Conservation (phyloP, 768 basidiomycete species). For the Phaeotremella fagi region DNA sequence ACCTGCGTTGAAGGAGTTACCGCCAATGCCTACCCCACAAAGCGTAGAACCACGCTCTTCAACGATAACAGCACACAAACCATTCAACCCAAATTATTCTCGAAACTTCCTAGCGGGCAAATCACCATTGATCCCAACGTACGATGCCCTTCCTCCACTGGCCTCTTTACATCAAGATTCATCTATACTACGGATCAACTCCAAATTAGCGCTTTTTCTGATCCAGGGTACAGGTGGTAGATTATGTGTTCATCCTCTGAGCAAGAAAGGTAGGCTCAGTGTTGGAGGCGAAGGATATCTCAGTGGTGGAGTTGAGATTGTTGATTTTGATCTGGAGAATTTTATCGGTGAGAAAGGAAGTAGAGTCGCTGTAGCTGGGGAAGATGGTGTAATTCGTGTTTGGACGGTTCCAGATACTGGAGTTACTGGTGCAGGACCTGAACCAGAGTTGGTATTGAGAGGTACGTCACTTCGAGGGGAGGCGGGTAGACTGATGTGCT, state of each 20-base stretch:
- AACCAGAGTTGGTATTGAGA: constrained; percentile 28
- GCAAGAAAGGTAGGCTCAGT: constrained; percentile 44
- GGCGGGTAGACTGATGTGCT: not conserved
- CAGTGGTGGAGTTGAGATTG: constrained; percentile 40
- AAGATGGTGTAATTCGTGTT: constrained; percentile 45
- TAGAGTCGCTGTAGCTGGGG: constrained; percentile 41
- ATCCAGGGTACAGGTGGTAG: constrained; percentile 49
- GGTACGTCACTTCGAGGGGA: constrained; percentile 26
- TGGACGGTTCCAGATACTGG: constrained; percentile 35
- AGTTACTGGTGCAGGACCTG: constrained; percentile 26
- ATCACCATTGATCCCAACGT: constrained; percentile 48
- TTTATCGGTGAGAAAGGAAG: constrained; percentile 15
- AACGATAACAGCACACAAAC: not conserved
- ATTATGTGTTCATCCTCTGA: constrained; percentile 43
- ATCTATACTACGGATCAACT: constrained; percentile 43
- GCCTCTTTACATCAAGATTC: constrained; percentile 43
- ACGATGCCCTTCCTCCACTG: constrained; percentile 46
- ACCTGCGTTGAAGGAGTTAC: not conserved
- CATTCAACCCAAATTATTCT: constrained; percentile 46
- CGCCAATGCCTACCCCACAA: not conserved
- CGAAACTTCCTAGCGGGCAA: constrained; percentile 49
- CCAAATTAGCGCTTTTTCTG: constrained; percentile 46
- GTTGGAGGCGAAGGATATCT: constrained; percentile 35
- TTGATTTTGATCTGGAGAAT: constrained; percentile 46
- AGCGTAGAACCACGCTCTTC: not conserved